Conservation (phyloP, 345 rosid genomes). For the Litchi chinensis region DNA sequence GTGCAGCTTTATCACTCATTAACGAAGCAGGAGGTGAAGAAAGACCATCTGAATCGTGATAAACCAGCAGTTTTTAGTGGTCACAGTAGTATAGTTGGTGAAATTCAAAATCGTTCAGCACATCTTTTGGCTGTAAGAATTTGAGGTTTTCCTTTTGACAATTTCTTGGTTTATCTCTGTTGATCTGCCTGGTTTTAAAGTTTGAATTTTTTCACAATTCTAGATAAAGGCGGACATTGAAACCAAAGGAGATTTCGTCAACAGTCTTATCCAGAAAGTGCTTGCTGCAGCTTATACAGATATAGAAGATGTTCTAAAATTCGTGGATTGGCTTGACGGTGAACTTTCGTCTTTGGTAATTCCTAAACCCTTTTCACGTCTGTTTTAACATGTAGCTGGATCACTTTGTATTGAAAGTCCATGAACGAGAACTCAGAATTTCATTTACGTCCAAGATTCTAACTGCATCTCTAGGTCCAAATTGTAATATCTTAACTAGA, state of each 20-base stretch:
- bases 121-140: slow-evolving; percentile 80
- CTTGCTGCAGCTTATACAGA: slow-evolving; percentile 60
- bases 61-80: slow-evolving; percentile 44
- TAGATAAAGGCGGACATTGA: slow-evolving; percentile 85
- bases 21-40: slow-evolving; percentile 58
- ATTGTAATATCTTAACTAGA: neutral
- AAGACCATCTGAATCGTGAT: slow-evolving; percentile 37
- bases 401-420: neutral
- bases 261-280: slow-evolving; percentile 70
- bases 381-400: neutral
- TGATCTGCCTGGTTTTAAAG: slow-evolving; percentile 5
- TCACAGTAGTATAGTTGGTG: slow-evolving; percentile 83
- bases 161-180: slow-evolving; percentile 2
- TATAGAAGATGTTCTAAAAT: slow-evolving; percentile 74
- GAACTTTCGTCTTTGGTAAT: slow-evolving; percentile 77
- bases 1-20: slow-evolving; percentile 48
- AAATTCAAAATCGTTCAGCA: slow-evolving; percentile 87
- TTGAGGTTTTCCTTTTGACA: neutral
- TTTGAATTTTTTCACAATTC: slow-evolving; percentile 19
- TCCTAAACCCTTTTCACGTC: slow-evolving; percentile 25
- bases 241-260: slow-evolving; percentile 80
- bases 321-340: slow-evolving; percentile 80
- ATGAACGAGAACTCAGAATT: neutral
- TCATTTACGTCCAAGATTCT: neutral
- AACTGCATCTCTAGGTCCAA: neutral